Conservation (phyloP, 768 basidiomycete genomes). For the Boletus patriciae region DNA sequence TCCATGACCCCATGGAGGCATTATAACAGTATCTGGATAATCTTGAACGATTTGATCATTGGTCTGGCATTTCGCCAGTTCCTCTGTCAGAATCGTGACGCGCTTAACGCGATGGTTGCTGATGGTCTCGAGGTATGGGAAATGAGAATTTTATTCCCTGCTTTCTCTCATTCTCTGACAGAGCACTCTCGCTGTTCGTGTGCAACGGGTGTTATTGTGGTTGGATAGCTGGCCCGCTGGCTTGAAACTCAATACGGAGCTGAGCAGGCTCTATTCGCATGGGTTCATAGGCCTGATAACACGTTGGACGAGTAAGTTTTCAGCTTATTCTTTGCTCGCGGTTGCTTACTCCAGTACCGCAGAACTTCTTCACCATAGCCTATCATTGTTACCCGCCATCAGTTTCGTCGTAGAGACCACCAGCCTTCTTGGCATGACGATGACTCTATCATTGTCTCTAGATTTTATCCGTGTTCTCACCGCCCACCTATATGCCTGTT, state of each 20-base stretch:
- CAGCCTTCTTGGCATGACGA: conserved; percentile 53
- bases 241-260: conserved; percentile 91
- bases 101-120: conserved; percentile 43
- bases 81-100: conserved; percentile 60
- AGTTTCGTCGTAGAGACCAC: conserved; percentile 37
- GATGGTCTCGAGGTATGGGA: conserved; percentile 42
- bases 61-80: conserved; percentile 73
- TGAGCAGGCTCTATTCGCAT: conserved; percentile 83
- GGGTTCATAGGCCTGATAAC: conserved; percentile 64
- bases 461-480: conserved; percentile 71
- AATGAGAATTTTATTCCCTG: not conserved
- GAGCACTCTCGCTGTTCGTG: conserved; percentile 30
- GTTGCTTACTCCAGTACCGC: conserved; percentile 3
- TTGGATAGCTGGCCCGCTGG: conserved; percentile 96
- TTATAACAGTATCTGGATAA: conserved; percentile 89
- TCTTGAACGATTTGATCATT: conserved; percentile 87
- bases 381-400: conserved; percentile 24
- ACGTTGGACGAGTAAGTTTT: conserved; percentile 68
- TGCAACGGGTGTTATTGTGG: conserved; percentile 67
- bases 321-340: not conserved
- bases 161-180: conserved; percentile 2
- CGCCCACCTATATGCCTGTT: conserved; percentile 69
- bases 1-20: conserved; percentile 49
- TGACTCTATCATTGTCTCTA: conserved; percentile 61
- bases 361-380: conserved; percentile 24